Evolutionary conservation across 345 rosid genomes (phyloP).

Genomic region (Corchorus capsularis): DNA sequence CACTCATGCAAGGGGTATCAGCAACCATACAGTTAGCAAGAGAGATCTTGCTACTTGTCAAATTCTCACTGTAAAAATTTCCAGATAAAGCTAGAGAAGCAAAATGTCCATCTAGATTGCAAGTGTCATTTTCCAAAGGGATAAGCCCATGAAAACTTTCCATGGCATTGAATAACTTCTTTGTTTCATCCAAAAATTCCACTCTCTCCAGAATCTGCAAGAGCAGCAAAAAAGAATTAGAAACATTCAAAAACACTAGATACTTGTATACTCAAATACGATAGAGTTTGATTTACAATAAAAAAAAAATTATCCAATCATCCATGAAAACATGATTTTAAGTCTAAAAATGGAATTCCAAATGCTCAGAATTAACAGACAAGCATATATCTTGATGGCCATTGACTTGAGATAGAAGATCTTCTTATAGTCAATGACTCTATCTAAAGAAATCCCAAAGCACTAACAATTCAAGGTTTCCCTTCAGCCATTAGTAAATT

Average conservation of each 20-base stretch:
- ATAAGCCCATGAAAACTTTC: slow-evolving; percentile 28
- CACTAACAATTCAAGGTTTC: neutral
- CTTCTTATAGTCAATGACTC: neutral
- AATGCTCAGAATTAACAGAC: neutral
- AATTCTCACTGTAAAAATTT: slow-evolving; percentile 36
- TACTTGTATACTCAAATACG: neutral
- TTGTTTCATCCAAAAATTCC: slow-evolving; percentile 59
- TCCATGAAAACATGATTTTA: neutral
- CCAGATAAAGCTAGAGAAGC: slow-evolving; percentile 47
- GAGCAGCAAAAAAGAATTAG: slow-evolving; percentile 9
- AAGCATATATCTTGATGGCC: neutral
- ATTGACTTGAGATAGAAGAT: neutral
- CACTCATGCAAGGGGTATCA: slow-evolving; percentile 9
- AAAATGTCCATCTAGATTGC: slow-evolving; percentile 56
- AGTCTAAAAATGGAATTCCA: neutral
- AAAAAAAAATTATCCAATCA: neutral
- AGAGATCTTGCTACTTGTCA: slow-evolving; percentile 28
- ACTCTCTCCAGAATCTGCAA: slow-evolving; percentile 64
- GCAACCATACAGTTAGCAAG: slow-evolving; percentile 22
- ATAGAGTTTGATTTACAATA: too few species aligned
- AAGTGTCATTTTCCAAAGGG: slow-evolving; percentile 31
- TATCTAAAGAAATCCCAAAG: too few species aligned
- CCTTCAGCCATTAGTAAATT: neutral
- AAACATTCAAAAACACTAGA: neutral
- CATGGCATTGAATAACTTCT: slow-evolving; percentile 41